phyloP scores from a whole-genome alignment of 306 rosid species.

The Citrullus colocynthis region DNA sequence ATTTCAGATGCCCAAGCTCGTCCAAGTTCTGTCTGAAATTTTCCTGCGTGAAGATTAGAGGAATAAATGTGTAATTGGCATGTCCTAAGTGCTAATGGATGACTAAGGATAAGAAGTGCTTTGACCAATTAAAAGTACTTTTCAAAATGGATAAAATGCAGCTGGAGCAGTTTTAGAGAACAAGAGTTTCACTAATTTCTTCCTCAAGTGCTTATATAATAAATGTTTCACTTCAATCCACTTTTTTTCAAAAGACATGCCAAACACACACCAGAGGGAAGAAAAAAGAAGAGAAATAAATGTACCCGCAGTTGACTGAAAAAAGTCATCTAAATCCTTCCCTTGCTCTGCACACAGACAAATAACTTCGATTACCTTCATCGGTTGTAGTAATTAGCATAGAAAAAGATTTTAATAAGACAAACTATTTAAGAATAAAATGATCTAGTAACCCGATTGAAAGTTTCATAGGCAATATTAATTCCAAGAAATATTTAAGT shows the following conservation, averaged over 20 bases:
- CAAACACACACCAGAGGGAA: neutral
- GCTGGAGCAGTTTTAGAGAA: neutral
- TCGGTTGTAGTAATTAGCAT: neutral
- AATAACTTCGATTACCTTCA: neutral
- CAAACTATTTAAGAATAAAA: neutral
- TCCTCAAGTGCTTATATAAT: neutral
- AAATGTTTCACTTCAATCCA: neutral
- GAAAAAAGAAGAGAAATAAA: neutral
- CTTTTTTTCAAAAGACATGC: neutral
- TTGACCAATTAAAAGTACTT: neutral
- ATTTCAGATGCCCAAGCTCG: conserved; percentile 88
- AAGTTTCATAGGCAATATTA: neutral
- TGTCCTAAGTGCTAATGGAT: neutral
- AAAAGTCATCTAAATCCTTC: conserved; percentile 73
- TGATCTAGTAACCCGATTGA: neutral
- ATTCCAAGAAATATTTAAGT: neutral
- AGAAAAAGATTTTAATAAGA: neutral
- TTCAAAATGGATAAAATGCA: neutral
- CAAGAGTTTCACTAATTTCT: neutral
- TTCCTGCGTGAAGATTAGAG: conserved; percentile 30
- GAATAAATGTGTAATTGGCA: neutral
- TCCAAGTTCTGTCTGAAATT: conserved; percentile 82
- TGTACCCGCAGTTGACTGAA: conserved; percentile 77
- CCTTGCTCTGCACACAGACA: conserved; percentile 52
- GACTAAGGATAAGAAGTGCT: neutral